These are phyloP conservation scores for Cladophialophora psammophila DNA, from an alignment of 2,329 filamentous ascomycete genomes.

Conservation along the genomic window DNA sequence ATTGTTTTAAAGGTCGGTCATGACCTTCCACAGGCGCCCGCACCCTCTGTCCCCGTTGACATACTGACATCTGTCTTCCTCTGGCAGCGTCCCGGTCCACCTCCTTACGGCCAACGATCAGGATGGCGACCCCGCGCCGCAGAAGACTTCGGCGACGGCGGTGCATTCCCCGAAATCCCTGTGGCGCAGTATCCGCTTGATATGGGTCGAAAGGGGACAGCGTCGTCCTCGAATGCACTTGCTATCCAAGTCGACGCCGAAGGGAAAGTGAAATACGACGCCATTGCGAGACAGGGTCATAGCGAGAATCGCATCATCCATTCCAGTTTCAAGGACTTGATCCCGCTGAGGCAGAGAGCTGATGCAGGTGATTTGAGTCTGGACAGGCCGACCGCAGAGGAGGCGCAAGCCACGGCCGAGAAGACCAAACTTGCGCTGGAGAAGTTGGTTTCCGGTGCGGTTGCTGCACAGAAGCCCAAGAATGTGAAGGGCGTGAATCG, in stretches of 20 bases:
- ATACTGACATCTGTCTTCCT: conserved; percentile 16
- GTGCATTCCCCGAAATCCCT: conserved; percentile 91
- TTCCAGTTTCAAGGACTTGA: conserved; percentile 95
- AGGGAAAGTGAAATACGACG: conserved; percentile 95
- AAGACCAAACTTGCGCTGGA: conserved; percentile 87
- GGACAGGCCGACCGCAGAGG: conserved; percentile 81
- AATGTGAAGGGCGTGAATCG: conserved; percentile 81
- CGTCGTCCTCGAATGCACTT: conserved; percentile 78
- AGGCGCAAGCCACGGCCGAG: conserved; percentile 83
- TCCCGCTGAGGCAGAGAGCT: conserved; percentile 89
- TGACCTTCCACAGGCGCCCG: not conserved
- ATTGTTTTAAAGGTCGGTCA: conserved; percentile 73
- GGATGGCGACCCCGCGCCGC: conserved; percentile 89
- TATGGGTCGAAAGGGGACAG: conserved; percentile 81
- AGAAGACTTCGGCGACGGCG: conserved; percentile 95
- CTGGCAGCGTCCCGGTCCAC: conserved; percentile 77
- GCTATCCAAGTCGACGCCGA: conserved; percentile 90
- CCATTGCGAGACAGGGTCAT: conserved; percentile 90
- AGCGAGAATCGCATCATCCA: conserved; percentile 84
- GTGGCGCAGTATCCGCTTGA: conserved; percentile 95
- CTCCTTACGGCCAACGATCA: conserved; percentile 82
- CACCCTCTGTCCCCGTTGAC: conserved; percentile 2
- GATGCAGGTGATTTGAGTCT: conserved; percentile 91
- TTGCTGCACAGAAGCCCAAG: conserved; percentile 94
- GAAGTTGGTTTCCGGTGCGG: conserved; percentile 80